phyloP scores from a whole-genome alignment of 345 rosid species.

The Eucalyptus dawsonii region DNA sequence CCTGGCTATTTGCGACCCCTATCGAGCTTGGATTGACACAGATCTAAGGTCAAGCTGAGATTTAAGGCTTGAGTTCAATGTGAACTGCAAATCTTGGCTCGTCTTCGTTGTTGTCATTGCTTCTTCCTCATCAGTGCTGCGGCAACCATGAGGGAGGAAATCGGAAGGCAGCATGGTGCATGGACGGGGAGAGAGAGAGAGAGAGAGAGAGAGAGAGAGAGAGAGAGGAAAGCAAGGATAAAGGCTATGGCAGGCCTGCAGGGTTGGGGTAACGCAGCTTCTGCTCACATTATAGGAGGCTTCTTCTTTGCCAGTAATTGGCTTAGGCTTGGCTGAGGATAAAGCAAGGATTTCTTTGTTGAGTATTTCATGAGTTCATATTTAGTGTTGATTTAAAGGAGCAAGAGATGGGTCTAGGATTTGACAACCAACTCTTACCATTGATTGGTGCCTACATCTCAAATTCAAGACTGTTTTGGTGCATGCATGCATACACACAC shows the following conservation, averaged over 20 bases:
- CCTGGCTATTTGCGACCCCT: background rate
- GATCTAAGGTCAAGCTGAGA: background rate
- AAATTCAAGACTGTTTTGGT: background rate
- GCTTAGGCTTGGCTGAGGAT: background rate
- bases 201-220: too few species aligned
- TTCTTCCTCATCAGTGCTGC: background rate
- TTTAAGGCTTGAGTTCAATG: background rate
- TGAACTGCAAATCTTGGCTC: background rate
- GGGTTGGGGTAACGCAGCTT: background rate
- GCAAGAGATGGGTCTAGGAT: background rate
- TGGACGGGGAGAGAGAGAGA: background rate
- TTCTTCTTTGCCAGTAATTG: background rate
- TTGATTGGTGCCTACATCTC: background rate
- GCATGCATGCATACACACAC: background rate
- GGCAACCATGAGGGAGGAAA: background rate
- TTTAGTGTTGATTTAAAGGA: background rate
- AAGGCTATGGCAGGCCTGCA: background rate
- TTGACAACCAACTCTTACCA: background rate
- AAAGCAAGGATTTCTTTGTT: background rate
- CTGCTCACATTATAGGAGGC: background rate
- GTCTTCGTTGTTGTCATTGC: background rate
- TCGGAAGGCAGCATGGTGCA: background rate
- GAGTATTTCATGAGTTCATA: background rate
- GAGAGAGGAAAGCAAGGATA: too few species aligned
- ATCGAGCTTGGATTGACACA: background rate